Conservation (phyloP, 2,329 filamentous ascomycete genomes). For the Dactylellina leptospora region DNA sequence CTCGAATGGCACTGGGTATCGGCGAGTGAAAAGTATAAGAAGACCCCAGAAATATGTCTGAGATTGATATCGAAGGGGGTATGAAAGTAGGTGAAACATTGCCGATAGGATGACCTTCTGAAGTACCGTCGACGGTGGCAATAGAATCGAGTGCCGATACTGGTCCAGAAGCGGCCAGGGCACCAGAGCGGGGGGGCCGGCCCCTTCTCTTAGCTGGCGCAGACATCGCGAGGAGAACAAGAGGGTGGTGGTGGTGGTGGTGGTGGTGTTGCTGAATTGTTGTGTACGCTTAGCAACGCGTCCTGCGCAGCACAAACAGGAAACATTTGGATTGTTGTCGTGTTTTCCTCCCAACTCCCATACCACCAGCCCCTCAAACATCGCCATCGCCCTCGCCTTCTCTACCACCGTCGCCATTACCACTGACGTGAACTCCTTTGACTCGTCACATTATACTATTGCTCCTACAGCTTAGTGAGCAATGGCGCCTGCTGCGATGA, state of each 20-base stretch:
- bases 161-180: not conserved
- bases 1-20: conserved; percentile 70
- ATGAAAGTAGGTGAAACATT: conserved; percentile 68
- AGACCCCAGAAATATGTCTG: conserved; percentile 69
- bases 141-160: not conserved
- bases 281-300: too few species aligned
- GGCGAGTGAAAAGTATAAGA: conserved; percentile 78
- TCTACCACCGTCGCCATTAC: too few species aligned
- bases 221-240: not conserved
- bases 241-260: not conserved
- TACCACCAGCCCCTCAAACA: too few species aligned
- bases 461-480: too few species aligned
- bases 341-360: too few species aligned
- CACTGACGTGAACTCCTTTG: too few species aligned
- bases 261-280: not conserved
- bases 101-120: too few species aligned
- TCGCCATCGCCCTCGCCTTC: too few species aligned
- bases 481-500: conserved; percentile 28
- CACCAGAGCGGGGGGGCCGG: conserved; percentile 19
- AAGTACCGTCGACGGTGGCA: too few species aligned
- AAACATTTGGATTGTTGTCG: too few species aligned
- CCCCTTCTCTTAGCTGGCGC: conserved; percentile 17
- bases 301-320: too few species aligned
- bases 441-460: too few species aligned
- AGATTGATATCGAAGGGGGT: conserved; percentile 73